A percentile compares a stretch with the other conserved stretches of the same genome.
Conservation (phyloP, 1,284 basidiomycete species). For the Peniophora sp. region DNA sequence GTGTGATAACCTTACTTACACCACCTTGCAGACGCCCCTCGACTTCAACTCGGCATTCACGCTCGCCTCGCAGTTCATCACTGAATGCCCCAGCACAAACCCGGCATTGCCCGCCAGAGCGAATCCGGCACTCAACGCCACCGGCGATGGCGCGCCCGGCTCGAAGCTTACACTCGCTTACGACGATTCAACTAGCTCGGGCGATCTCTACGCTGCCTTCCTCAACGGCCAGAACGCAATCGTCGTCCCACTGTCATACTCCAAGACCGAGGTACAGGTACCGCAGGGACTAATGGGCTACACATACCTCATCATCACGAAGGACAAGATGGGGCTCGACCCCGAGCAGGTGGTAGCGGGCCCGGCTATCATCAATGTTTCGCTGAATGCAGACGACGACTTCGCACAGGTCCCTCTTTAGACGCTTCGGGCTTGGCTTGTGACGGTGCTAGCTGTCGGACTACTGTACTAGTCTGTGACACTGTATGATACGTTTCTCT, state of each 20-base stretch:
- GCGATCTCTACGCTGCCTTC: slow-evolving; percentile 29
- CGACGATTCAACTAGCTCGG: slow-evolving; percentile 14
- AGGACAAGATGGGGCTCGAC: slow-evolving; percentile 15
- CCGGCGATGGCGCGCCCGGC: slow-evolving; percentile 16
- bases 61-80: slow-evolving; percentile 15
- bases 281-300: slow-evolving; percentile 22
- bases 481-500: too few species aligned
- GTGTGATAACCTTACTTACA: neutral
- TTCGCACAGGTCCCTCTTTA: neutral
- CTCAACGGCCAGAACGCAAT: slow-evolving; percentile 27
- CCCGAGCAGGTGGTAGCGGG: slow-evolving; percentile 20
- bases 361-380: slow-evolving; percentile 22
- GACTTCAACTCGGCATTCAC: slow-evolving; percentile 10
- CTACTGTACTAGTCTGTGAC: neutral
- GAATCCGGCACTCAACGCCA: slow-evolving; percentile 26
- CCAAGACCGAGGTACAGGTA: slow-evolving; percentile 22
- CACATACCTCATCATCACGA: slow-evolving; percentile 22
- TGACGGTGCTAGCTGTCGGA: neutral
- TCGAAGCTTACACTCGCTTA: slow-evolving; percentile 20
- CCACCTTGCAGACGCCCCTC: slow-evolving; percentile 6
- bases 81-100: slow-evolving; percentile 30
- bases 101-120: slow-evolving; percentile 29
- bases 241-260: slow-evolving; percentile 23
- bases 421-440: too few species aligned
- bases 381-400: slow-evolving; percentile 12